Base-by-base conservation (phyloP, 129 eudicot genomes). In the Ambrosia artemisiifolia region DNA sequence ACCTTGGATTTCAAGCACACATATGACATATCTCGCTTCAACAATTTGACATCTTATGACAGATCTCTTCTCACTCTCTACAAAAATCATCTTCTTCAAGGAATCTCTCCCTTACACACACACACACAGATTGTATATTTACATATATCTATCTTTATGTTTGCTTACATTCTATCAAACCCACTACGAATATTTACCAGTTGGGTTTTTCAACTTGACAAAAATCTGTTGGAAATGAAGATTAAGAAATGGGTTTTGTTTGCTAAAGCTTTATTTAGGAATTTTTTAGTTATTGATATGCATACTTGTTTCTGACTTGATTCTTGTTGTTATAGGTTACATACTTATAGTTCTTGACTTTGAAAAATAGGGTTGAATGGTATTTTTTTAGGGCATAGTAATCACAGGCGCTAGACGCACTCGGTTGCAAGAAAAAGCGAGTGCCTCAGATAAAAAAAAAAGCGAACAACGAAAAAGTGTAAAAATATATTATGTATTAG, bases 171-270 rank as follows among this genome's bases (percentile, higher is more conserved):
- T 28, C 34, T 32, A 28, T n/a, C n/a, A n/a, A n/a, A n/a, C n/a
- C n/a, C n/a, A 12, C 54, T 65, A 65, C 57, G 66, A 42, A 59
- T 72, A 40, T 42, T 14, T 11, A 43, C 73, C 69, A 8, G 74
- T 76, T 76, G 74, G 80, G 80, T 76, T 76, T 76, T 43, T 57
- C 11, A 57, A 76, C 63, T 67, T 76, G 38, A 13, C 59, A 42
- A 55, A 30, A 54, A 24, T 32, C 34, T 11, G 20, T 55, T 10
- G 14, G 10, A 20, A 55, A 7, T 55, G 12, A 55, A 55, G 14
- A 55, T 3, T 14, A 20, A 17, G 12, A 11, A 53, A 2, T 55
- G 14, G 62, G 28, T 24, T 24, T 24, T 1, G 28, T 24, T 24
- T 24, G 28, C 28, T 24, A 24, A 24, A 24, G 28, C 0, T 24